A percentile compares a stretch with the other conserved stretches of the same genome.
phyloP scores from a whole-genome alignment of 345 rosid species.

The Kandelia obovata region DNA sequence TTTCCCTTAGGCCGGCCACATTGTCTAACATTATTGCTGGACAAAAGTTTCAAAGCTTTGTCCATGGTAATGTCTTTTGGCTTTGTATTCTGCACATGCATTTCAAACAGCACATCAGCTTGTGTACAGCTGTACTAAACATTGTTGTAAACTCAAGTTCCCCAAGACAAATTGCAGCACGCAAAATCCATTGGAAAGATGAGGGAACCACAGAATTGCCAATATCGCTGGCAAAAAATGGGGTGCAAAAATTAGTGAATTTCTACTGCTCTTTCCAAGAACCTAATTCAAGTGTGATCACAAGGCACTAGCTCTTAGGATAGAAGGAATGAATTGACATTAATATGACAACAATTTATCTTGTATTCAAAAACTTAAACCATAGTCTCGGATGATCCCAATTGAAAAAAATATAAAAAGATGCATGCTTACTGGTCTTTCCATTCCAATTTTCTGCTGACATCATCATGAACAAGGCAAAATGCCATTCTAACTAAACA shows the following conservation, averaged over 20 bases:
- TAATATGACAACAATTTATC: too few relatives aligned
- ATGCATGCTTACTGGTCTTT: neutral
- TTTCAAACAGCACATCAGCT: neutral
- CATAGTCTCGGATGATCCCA: neutral
- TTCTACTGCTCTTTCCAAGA: too few relatives aligned
- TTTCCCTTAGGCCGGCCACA: conserved; percentile 69
- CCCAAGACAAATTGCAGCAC: too few relatives aligned
- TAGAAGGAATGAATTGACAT: too few relatives aligned
- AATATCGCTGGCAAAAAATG: too few relatives aligned
- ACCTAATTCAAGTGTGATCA: too few relatives aligned
- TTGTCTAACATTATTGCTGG: conserved; percentile 51
- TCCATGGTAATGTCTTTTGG: conserved; percentile 61
- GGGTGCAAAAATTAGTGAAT: too few relatives aligned
- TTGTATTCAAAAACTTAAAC: neutral
- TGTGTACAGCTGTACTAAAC: neutral
- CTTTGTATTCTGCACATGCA: conserved; percentile 51
- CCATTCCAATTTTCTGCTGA: too few relatives aligned
- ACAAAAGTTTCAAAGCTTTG: conserved; percentile 68
- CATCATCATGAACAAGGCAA: neutral
- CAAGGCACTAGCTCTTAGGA: too few relatives aligned
- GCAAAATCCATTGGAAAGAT: too few relatives aligned
- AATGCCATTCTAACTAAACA: neutral
- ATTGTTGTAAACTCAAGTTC: neutral
- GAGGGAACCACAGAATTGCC: too few relatives aligned
- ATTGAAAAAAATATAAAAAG: neutral